A percentile compares a stretch with the other conserved stretches of the same genome.
Evolutionary conservation across 2,329 filamentous ascomycete species (phyloP).

Genomic region (Aspergillus spinulosporus): DNA sequence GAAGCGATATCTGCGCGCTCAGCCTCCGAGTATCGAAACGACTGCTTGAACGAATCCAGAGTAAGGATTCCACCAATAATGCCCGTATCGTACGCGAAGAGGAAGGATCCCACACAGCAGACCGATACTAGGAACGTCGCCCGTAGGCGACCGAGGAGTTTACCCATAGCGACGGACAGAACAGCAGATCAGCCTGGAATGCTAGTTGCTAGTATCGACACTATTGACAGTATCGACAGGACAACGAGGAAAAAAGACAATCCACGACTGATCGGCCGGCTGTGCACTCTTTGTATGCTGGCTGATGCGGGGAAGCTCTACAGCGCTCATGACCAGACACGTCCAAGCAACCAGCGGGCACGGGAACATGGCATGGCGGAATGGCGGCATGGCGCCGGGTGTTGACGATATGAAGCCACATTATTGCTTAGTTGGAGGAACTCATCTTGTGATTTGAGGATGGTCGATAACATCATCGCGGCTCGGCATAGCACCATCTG

Average conservation of each 20-base stretch:
- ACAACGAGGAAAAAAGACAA: neutral
- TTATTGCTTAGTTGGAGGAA: neutral
- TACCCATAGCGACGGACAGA: slow-evolving; percentile 8
- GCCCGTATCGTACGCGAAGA: slow-evolving; percentile 38
- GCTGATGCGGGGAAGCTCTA: slow-evolving; percentile 10
- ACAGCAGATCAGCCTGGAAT: neutral
- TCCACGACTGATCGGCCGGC: neutral
- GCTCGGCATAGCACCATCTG: slow-evolving; percentile 12
- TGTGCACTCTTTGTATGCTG: neutral
- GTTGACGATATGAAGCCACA: neutral
- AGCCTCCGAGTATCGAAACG: slow-evolving; percentile 42
- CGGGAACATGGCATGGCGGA: neutral
- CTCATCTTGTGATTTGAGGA: slow-evolving; percentile 5
- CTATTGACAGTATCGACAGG: too few species aligned
- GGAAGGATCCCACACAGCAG: slow-evolving; percentile 23
- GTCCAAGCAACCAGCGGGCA: neutral
- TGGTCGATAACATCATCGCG: slow-evolving; percentile 3
- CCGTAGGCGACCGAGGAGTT: slow-evolving; percentile 7
- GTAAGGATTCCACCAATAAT: slow-evolving; percentile 48
- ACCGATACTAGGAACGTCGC: slow-evolving; percentile 11
- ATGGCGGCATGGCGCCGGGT: neutral
- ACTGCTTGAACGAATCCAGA: slow-evolving; percentile 43
- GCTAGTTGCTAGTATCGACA: neutral
- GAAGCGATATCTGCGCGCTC: slow-evolving; percentile 46
- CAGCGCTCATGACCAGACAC: neutral